These are phyloP conservation scores for Sugiyamaella neomexicana DNA, from an alignment of 1,139 yeast genomes.

Conservation along the genomic window DNA sequence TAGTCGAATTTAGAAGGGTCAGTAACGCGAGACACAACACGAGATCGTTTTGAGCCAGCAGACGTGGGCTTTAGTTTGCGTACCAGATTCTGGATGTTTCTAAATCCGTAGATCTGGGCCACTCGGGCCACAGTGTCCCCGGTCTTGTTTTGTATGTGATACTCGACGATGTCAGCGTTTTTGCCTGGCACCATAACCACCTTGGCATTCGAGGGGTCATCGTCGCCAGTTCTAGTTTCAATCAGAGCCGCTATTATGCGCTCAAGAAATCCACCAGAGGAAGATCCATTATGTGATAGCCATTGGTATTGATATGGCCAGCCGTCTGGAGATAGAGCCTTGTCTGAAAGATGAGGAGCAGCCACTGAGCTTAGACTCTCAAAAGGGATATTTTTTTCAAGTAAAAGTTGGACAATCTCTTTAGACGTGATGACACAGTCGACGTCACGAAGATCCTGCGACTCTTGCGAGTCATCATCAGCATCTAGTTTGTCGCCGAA, in stretches of 20 bases:
- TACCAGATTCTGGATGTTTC: conserved; percentile 91
- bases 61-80: conserved; percentile 69
- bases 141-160: conserved; percentile 45
- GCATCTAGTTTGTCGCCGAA: conserved; percentile 34
- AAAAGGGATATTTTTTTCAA: conserved; percentile 46
- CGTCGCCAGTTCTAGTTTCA: conserved; percentile 16
- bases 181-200: conserved; percentile 53
- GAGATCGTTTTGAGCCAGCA: conserved; percentile 30
- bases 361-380: conserved; percentile 19
- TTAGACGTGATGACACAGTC: conserved; percentile 93
- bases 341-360: conserved; percentile 14
- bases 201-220: conserved; percentile 24
- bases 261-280: conserved; percentile 78
- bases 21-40: conserved; percentile 21
- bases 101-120: conserved; percentile 85
- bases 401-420: conserved; percentile 73
- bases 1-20: conserved; percentile 75
- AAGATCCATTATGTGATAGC: conserved; percentile 69
- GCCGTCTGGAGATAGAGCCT: conserved; percentile 47
- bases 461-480: background rate
- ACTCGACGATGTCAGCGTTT: conserved; percentile 74
- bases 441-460: conserved; percentile 56
- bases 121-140: conserved; percentile 55
- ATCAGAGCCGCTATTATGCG: conserved; percentile 38
- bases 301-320: conserved; percentile 69